phyloP scores from a whole-genome alignment of 2,329 filamentous ascomycete genomes.

The Colletotrichum sp. region DNA sequence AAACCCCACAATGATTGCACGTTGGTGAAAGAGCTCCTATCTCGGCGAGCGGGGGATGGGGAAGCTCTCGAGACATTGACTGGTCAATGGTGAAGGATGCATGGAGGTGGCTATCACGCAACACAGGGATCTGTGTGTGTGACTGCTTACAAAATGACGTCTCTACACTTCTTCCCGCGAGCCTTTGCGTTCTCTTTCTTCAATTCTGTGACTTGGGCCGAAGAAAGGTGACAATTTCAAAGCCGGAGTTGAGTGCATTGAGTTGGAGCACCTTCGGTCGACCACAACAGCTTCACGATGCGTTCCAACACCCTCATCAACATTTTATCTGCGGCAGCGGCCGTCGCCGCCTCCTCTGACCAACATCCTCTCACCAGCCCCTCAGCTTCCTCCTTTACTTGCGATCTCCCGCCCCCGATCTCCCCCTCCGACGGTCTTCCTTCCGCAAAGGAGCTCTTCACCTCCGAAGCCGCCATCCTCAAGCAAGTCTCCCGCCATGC shows the following conservation, averaged over 20 bases:
- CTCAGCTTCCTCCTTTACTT: constrained; percentile 24
- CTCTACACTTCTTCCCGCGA: neutral
- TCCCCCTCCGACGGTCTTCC: constrained; percentile 37
- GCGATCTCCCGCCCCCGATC: constrained; percentile 38
- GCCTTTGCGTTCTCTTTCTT: neutral
- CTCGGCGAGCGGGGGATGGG: neutral
- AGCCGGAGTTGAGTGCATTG: neutral
- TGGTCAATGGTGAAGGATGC: neutral
- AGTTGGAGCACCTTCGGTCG: neutral
- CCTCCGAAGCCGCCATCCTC: constrained; percentile 33
- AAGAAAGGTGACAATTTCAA: neutral
- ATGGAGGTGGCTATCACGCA: constrained; percentile 3
- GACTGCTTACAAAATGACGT: neutral
- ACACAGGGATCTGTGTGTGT: neutral
- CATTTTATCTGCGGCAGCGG: neutral
- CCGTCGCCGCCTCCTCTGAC: neutral
- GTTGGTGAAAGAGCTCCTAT: neutral
- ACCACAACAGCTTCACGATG: neutral
- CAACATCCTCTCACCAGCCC: neutral
- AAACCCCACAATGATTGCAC: constrained; percentile 4
- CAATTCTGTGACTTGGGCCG: neutral
- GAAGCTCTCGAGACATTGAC: neutral
- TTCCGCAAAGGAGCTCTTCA: constrained; percentile 34
- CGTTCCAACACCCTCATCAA: neutral
- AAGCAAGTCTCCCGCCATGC: constrained; percentile 55